Evolutionary conservation across 371 early-diverging fungal species (phyloP), one percentile per base, ranked within the genome.

Genomic region (Massospora cicadina): DNA sequence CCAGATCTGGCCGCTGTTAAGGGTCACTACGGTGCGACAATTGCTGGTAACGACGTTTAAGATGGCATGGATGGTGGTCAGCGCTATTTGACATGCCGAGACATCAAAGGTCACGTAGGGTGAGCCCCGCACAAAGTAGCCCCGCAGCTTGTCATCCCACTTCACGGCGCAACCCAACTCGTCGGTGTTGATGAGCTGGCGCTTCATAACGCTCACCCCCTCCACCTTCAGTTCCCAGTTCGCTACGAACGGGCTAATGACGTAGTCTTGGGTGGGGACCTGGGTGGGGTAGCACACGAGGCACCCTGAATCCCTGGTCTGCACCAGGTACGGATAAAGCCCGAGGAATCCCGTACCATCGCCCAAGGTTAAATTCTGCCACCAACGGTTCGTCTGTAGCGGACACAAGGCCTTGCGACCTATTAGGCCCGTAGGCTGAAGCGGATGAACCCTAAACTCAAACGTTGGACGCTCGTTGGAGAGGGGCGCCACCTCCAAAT

Each of bases 321-420:
- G 67, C 54, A 74, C 67, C 33, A 71, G 30, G 55, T 77, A 77
- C 26, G 78, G 78, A 57, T 74, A 73, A 23, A 74, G 69, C 32
- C 72, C 67, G 25, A 77, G 68, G 0, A 72, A 71, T 30, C 69
- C 63, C 0, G 30, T 28, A 28, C 75, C 76, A 1, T 71, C 27
- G 24, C 68, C 69, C 29, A 77, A 21, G 0, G 75, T 65, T 29
- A 76, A 67, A 67, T 77, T 77, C 54, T 64, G 69, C 77, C 77
- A 77, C 78, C 78, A 77, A 26, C 65, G 61, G 70, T 77, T 77
- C 3, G 78, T 77, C 0, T 71, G 75, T 23, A 69, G 33, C 1
- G 66, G 66, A 1, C 28, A 5, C 2, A 3, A 33, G 7, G 32
- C 43, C 32, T 30, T 31, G 2, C 26, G 24, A 27, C 24, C 43